Conservation (phyloP, 2,329 filamentous ascomycete species). For the Exutisphaerella laricina region DNA sequence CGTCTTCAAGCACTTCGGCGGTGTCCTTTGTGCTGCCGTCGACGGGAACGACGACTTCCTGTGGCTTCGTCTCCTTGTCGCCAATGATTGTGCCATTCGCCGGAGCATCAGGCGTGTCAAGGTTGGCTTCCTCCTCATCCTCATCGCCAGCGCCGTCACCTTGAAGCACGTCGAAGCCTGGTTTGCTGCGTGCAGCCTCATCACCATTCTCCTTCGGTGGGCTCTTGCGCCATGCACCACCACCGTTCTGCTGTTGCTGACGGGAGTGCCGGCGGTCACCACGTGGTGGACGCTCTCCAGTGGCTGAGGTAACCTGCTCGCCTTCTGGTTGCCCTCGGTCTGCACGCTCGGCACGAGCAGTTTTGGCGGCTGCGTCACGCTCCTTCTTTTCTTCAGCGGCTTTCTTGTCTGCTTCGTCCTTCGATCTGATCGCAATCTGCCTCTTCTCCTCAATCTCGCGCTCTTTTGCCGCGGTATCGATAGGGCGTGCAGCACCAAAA, state of each 20-base stretch:
- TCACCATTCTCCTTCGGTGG: slow-evolving; percentile 33
- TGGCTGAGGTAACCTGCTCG: slow-evolving; percentile 37
- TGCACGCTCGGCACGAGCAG: slow-evolving; percentile 36
- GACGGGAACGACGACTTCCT: slow-evolving; percentile 44
- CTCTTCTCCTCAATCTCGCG: slow-evolving; percentile 87
- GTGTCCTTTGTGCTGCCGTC: slow-evolving; percentile 35
- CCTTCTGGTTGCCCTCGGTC: slow-evolving; percentile 29
- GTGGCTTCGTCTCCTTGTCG: slow-evolving; percentile 52
- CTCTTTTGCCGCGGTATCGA: slow-evolving; percentile 86
- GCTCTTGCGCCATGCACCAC: slow-evolving; percentile 11
- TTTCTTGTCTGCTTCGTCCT: slow-evolving; percentile 83
- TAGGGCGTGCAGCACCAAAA: slow-evolving; percentile 88
- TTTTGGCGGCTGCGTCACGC: slow-evolving; percentile 58
- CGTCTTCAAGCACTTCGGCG: slow-evolving; percentile 46
- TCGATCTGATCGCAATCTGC: slow-evolving; percentile 66
- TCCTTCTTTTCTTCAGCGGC: slow-evolving; percentile 61
- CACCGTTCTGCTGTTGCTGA: slow-evolving; percentile 24
- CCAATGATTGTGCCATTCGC: slow-evolving; percentile 48
- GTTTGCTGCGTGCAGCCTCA: slow-evolving; percentile 27
- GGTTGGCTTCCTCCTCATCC: slow-evolving; percentile 34
- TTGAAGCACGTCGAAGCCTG: slow-evolving; percentile 41
- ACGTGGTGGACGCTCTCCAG: slow-evolving; percentile 36
- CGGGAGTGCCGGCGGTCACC: slow-evolving; percentile 24
- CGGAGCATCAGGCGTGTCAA: slow-evolving; percentile 41
- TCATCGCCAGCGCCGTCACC: slow-evolving; percentile 37